phyloP scores from a whole-genome alignment of 2,329 filamentous ascomycete genomes.

The Chrysoporthe austroafricana region DNA sequence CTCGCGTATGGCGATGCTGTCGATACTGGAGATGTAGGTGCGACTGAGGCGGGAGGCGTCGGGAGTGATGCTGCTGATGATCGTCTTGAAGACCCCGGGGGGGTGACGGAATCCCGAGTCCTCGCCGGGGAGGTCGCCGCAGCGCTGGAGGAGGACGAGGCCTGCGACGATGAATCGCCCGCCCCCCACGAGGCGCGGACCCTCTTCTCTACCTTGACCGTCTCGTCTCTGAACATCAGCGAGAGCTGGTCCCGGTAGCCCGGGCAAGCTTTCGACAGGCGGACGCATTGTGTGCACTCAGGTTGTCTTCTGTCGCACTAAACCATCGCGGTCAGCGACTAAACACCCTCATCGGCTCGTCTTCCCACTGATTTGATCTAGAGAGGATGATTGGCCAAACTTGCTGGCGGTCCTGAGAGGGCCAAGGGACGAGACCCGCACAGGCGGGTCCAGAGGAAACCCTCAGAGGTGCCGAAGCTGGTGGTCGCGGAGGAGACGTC shows the following conservation, averaged over 20 bases:
- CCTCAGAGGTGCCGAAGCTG: background rate
- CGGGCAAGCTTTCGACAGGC: conserved; percentile 62
- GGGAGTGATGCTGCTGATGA: conserved; percentile 11
- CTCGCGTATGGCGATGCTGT: background rate
- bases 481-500: background rate
- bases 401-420: too few species aligned
- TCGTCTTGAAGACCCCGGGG: background rate
- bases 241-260: conserved; percentile 68
- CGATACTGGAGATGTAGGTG: conserved; percentile 24
- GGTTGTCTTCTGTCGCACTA: conserved; percentile 65
- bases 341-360: too few species aligned
- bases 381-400: too few species aligned
- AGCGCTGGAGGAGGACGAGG: conserved; percentile 24
- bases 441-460: background rate
- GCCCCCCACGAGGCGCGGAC: conserved; percentile 56
- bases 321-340: too few species aligned
- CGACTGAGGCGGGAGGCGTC: conserved; percentile 23
- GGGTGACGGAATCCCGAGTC: conserved; percentile 16
- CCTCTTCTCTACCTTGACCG: conserved; percentile 63
- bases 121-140: background rate
- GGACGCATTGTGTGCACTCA: conserved; percentile 65
- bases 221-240: conserved; percentile 70
- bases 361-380: too few species aligned
- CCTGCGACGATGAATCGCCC: conserved; percentile 25
- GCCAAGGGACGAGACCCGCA: too few species aligned